Conservation (phyloP, 148 eudicot genomes). For the Camellia sinensis region DNA sequence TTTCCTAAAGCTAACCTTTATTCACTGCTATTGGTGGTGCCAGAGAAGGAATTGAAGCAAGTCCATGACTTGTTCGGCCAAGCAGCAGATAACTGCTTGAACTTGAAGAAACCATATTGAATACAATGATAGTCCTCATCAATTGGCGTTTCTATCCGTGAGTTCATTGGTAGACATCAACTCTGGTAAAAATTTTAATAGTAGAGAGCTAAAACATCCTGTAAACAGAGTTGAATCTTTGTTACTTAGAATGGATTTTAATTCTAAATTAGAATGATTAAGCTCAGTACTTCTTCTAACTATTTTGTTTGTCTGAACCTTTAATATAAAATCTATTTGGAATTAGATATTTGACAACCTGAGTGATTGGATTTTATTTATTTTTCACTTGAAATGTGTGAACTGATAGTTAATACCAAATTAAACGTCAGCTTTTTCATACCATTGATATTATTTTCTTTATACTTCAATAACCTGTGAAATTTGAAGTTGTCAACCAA, state of each 20-base stretch:
- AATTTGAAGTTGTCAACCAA: too few relatives aligned
- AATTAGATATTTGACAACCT: too few relatives aligned
- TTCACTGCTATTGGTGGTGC: not conserved
- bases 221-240: too few relatives aligned
- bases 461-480: too few relatives aligned
- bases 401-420: too few relatives aligned
- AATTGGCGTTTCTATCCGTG: not conserved
- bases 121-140: not conserved
- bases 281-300: not conserved
- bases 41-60: slow-evolving; percentile 86
- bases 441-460: too few relatives aligned
- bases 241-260: not conserved
- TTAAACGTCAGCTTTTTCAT: too few relatives aligned
- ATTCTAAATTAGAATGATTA: not conserved
- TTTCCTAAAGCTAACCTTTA: not conserved
- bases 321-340: not conserved
- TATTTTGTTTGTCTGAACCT: not conserved
- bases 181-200: not conserved
- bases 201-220: not conserved
- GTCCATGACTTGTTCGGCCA: slow-evolving; percentile 79
- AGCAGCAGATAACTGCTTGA: slow-evolving; percentile 68
- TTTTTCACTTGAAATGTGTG: too few relatives aligned
- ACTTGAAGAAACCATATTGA: slow-evolving; percentile 89
- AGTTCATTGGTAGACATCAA: not conserved
- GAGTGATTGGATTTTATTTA: too few relatives aligned